Evolutionary conservation across 768 basidiomycete species (phyloP).

Genomic region (Podaxis rugospora): DNA sequence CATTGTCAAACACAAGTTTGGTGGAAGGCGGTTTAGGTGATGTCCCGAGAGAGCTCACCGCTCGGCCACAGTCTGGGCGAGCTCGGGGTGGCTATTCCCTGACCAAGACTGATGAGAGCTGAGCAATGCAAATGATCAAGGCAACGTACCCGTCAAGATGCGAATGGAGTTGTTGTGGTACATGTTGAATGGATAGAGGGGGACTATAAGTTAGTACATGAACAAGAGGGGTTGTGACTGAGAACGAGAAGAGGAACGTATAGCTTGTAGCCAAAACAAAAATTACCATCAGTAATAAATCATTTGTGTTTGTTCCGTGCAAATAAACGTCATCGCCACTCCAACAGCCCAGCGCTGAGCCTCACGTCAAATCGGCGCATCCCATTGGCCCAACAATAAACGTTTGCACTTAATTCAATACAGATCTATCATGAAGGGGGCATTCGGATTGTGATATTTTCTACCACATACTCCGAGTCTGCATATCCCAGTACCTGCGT

Average conservation of each 20-base stretch:
- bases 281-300: constrained; percentile 15
- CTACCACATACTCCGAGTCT: constrained; percentile 96
- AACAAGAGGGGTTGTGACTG: constrained; percentile 13
- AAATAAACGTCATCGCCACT: constrained; percentile 48
- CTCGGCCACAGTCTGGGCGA: constrained; percentile 93
- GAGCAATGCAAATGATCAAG: neutral
- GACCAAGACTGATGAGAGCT: constrained; percentile 18
- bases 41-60: constrained; percentile 71
- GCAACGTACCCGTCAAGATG: constrained; percentile 61
- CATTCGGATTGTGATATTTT: constrained; percentile 81
- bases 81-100: constrained; percentile 98
- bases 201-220: constrained; percentile 33
- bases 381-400: constrained; percentile 10
- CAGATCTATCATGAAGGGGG: constrained; percentile 28
- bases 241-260: constrained; percentile 8
- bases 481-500: constrained; percentile 83
- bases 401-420: constrained; percentile 3
- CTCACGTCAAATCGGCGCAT: constrained; percentile 11
- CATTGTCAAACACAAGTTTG: constrained; percentile 36
- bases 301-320: constrained; percentile 26
- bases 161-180: constrained; percentile 80
- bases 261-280: constrained; percentile 22
- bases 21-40: constrained; percentile 2
- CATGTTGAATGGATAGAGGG: constrained; percentile 36
- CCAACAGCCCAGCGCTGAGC: constrained; percentile 4